Evolutionary conservation across 805 yeast species (phyloP), one percentile per base, ranked within the genome.

Genomic region (Lipomyces japonicus): DNA sequence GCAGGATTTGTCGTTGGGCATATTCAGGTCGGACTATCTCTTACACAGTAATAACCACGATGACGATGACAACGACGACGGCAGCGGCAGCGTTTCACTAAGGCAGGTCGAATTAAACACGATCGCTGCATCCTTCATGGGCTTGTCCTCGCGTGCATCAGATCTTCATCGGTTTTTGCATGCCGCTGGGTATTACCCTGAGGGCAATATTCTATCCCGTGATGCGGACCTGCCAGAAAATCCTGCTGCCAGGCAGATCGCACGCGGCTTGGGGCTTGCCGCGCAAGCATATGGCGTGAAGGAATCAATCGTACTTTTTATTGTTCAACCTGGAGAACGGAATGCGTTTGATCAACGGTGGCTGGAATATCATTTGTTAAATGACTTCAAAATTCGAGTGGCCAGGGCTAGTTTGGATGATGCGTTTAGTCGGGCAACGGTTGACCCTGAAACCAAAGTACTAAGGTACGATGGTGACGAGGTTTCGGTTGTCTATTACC

Each of bases 51-150:
- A 53, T n/a, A 57, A 64, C 18, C 55, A 60, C 30, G 60, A 48
- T 24, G 50, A 59, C 41, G n/a, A n/a, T n/a, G 65, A 76, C n/a
- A 4, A 46, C 2, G 73, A 75, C 36, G 65, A 68, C 21, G 63
- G 65, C 4, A 69, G 70, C 44, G 47, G 39, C 6, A 51, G 47
- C 18, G 68, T 68, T 12, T 65, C 68, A 24, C 84, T 91, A 62
- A 90, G 91, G 64, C 98, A 93, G 68, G 93, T 93, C 44, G 99
- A 93, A 67, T 91, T 91, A 71, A 93, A 93, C 68, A 90, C 98
- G 1, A 87, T 93, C 2, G 85, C 96, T 61, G 96, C 91, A 2
- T 90, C 97, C 1, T 93, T 93, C 71, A 96, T 95, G 19, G 97
- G 95, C 0, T 73, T 93, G 49, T 83, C 95, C 1, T 66, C 88